These are phyloP conservation scores for Cytospora mali DNA, from an alignment of 2,329 filamentous ascomycete genomes.

Conservation along the genomic window DNA sequence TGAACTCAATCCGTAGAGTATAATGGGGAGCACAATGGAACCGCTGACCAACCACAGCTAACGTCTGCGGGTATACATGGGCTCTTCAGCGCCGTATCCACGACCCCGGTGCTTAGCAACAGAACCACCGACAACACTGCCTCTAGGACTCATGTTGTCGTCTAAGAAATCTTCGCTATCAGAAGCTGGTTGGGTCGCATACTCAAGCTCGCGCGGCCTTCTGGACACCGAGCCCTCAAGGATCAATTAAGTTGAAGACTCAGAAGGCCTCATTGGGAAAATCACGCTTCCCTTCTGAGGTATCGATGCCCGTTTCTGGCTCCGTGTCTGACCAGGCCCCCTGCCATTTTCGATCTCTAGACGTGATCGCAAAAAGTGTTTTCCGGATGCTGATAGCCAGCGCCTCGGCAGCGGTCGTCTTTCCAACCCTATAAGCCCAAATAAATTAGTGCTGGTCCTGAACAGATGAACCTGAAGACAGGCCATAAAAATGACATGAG, in stretches of 20 bases:
- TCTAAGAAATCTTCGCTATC: not conserved
- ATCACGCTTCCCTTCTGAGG: not conserved
- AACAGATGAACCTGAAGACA: no score
- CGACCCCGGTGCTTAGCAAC: not conserved
- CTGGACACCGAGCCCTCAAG: not conserved
- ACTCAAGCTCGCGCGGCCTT: not conserved
- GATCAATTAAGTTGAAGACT: not conserved
- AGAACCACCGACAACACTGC: not conserved
- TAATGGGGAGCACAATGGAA: no score
- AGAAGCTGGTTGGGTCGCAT: not conserved
- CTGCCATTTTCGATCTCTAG: slow-evolving; percentile 30
- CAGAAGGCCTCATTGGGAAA: not conserved
- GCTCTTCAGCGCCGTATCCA: no score
- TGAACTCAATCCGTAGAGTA: no score
- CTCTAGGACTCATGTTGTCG: slow-evolving; percentile 1
- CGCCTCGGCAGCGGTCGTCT: slow-evolving; percentile 36
- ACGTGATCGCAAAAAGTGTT: slow-evolving; percentile 30
- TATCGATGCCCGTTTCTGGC: not conserved
- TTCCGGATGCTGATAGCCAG: slow-evolving; percentile 17
- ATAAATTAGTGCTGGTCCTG: not conserved
- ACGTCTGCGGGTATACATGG: not conserved
- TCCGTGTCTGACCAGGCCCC: not conserved
- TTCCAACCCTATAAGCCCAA: slow-evolving; percentile 2
- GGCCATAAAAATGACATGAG: no score
- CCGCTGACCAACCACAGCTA: not conserved